Percentiles rank a stretch among this genome's conserved stretches.
Conservation (phyloP, 208 protist genomes). For the Crithidia mellificae region DNA sequence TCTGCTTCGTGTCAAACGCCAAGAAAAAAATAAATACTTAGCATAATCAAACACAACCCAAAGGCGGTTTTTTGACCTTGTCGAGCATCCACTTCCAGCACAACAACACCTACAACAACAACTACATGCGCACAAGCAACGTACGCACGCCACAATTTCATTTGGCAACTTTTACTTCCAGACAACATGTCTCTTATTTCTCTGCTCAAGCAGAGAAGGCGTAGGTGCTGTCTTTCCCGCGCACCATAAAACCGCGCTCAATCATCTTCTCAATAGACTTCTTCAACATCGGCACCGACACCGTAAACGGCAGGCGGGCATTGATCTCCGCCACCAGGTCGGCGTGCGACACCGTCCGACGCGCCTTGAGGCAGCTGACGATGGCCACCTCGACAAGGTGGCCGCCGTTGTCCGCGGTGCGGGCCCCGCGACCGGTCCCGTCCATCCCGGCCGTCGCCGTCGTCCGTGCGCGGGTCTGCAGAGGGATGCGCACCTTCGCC, state of each 20-base stretch:
- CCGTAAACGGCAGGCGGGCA: conserved; percentile 84
- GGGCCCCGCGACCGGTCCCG: conserved; percentile 15
- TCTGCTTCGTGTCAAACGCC: too few species aligned
- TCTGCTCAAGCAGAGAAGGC: conserved; percentile 87
- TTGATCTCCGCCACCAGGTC: conserved; percentile 81
- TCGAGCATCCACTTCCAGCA: too few species aligned
- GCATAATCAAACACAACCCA: too few species aligned
- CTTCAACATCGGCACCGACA: conserved; percentile 88
- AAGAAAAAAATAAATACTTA: too few species aligned
- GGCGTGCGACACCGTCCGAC: conserved; percentile 70
- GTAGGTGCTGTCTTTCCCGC: conserved; percentile 77
- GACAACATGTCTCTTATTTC: neutral
- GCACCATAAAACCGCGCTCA: conserved; percentile 94
- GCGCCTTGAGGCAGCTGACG: conserved; percentile 94
- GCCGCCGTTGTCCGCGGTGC: conserved; percentile 61
- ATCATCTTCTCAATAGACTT: conserved; percentile 94
- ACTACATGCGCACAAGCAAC: too few species aligned
- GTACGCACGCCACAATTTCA: neutral
- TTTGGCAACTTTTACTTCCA: neutral
- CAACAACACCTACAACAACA: too few species aligned
- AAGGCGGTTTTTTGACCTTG: too few species aligned
- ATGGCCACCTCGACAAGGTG: conserved; percentile 92
- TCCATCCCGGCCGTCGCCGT: conserved; percentile 21
- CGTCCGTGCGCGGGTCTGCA: conserved; percentile 23
- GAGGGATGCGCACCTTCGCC: conserved; percentile 45